phyloP scores from a whole-genome alignment of 805 yeast species.

The Ogataea wickerhamii region DNA sequence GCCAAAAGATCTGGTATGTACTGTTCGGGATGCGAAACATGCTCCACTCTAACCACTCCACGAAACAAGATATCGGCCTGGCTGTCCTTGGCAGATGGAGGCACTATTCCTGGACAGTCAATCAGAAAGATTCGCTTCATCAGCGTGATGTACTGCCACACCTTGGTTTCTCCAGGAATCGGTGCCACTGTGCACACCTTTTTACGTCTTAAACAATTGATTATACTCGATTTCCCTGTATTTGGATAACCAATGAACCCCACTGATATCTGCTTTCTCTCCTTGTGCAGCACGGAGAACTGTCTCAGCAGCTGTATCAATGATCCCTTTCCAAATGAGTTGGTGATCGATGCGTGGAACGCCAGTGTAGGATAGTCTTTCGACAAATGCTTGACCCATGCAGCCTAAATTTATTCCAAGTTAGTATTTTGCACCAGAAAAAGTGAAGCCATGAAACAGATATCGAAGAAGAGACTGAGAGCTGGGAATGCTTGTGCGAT shows the following conservation, averaged over 20 bases:
- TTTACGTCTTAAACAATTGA: slow-evolving; percentile 88
- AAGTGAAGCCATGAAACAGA: too few relatives aligned
- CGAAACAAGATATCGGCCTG: slow-evolving; percentile 90
- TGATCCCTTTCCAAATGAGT: slow-evolving; percentile 97
- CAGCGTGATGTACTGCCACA: slow-evolving; percentile 96
- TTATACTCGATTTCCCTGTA: slow-evolving; percentile 95
- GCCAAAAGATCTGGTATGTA: slow-evolving; percentile 82
- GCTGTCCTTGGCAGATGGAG: slow-evolving; percentile 85
- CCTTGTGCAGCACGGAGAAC: slow-evolving; percentile 84
- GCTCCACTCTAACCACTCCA: slow-evolving; percentile 99
- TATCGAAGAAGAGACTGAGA: slow-evolving; percentile 1
- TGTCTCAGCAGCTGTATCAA: slow-evolving; percentile 90
- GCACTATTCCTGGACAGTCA: slow-evolving; percentile 99
- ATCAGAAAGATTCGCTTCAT: slow-evolving; percentile 94
- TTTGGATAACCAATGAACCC: slow-evolving; percentile 98
- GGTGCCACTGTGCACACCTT: slow-evolving; percentile 98
- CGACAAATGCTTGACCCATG: slow-evolving; percentile 95
- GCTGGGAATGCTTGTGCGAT: not conserved
- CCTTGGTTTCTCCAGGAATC: slow-evolving; percentile 98
- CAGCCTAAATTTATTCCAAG: slow-evolving; percentile 59
- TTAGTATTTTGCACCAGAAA: slow-evolving; percentile 10
- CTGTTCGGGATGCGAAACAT: slow-evolving; percentile 92
- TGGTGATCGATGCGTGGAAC: slow-evolving; percentile 95
- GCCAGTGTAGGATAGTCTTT: slow-evolving; percentile 93
- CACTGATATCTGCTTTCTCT: slow-evolving; percentile 92